Conservation (phyloP, 495 filamentous ascomycete genomes). For the Hypoxylon intermedium region DNA sequence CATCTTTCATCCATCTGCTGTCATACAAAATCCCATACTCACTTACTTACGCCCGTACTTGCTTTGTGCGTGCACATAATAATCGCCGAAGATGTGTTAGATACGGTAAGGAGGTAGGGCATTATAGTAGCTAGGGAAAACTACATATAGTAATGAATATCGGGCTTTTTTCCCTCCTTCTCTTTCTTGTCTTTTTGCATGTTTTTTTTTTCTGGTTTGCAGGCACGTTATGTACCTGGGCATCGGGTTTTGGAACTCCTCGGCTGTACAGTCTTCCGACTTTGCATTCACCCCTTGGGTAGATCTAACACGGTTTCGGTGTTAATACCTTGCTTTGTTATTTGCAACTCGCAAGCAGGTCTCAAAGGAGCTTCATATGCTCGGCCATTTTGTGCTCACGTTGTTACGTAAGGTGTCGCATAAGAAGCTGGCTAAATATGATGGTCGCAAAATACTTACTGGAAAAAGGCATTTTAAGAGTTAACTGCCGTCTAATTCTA, state of each 20-base stretch:
- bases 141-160: constrained; percentile 26
- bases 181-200: constrained; percentile 17
- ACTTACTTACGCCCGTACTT: constrained; percentile 33
- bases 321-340: constrained; percentile 7
- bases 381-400: neutral
- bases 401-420: constrained; percentile 29
- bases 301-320: constrained; percentile 8
- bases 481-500: no score
- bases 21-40: constrained; percentile 14
- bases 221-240: no score
- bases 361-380: constrained; percentile 16
- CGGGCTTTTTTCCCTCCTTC: constrained; percentile 21
- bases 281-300: neutral
- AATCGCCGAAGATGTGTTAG: neutral
- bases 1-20: constrained; percentile 16
- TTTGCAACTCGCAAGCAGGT: constrained; percentile 6
- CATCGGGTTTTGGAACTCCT: constrained; percentile 26
- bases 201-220: neutral
- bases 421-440: constrained; percentile 10
- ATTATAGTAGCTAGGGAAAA: neutral
- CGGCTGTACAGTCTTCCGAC: constrained; percentile 25
- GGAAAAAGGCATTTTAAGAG: neutral
- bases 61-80: constrained; percentile 9
- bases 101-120: neutral
- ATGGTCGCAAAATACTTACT: neutral